Base-by-base conservation (phyloP, 1,284 basidiomycete species). In the Ceratobasidium sp. region DNA sequence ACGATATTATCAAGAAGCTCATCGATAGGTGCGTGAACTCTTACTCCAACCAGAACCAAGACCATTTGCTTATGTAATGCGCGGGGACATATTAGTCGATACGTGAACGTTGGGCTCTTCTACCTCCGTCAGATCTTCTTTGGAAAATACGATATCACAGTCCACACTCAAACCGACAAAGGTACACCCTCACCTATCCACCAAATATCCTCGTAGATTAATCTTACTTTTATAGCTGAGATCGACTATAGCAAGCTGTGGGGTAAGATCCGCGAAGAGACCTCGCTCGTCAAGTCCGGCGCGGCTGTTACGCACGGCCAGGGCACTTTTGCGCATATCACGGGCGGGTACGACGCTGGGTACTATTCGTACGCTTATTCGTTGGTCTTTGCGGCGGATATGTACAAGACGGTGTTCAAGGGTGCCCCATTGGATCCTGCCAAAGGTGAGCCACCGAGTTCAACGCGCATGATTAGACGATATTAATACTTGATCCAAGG, bases 81-180 rank as follows among this genome's bases (percentile, higher is more conserved):
- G 52, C 58, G 46, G 21, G 44, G 35, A 13, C 55, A 38, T 38
- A 11, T 13, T 67, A 92, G 91, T 77, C 91, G 91, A 74, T 91
- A 92, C 76, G 88, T 93, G 76, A 92, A 93, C 74, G 87, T 93
- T 52, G 93, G 92, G 0, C 80, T 95, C 38, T 91, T 88, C 81
- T 92, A 92, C 81, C 86, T 94, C 18, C 88, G 91, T 32, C 92
- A 94, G 78, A 82, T 94, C 13, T 94, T 93, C 85, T 93, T 93
- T 77, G 92, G 90, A 76, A 90, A 88, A 77, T 94, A 89, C 77
- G 92, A 93, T 78, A 85, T 93, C 77, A 87, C 87, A 77, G 88
- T 93, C 2, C 92, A 94, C 79, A 90, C 87, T 1, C 87, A 89
- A 77, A 84, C 30, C 43, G 41, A 41, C 13, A 43, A 90, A 81